A percentile compares a stretch with the other conserved stretches of the same genome.
These are phyloP conservation scores for Xylogone sp. DNA, from an alignment of 2,329 filamentous ascomycete species.

Conservation along the genomic window DNA sequence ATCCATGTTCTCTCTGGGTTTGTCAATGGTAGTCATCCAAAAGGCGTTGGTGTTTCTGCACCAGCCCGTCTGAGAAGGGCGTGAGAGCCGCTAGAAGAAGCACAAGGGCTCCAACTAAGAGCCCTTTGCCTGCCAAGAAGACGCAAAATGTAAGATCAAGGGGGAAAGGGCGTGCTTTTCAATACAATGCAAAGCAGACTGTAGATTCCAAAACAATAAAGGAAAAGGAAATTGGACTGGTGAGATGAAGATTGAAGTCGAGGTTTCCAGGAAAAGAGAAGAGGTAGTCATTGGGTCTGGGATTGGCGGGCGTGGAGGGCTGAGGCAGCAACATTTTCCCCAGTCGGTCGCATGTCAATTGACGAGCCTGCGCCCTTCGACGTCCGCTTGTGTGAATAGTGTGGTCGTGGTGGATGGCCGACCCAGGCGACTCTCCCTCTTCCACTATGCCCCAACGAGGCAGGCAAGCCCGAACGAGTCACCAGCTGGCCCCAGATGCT, in stretches of 20 bases:
- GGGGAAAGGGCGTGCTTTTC: background rate
- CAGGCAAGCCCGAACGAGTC: background rate
- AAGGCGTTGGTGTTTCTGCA: slow-evolving; percentile 18
- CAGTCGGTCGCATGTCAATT: slow-evolving; percentile 10
- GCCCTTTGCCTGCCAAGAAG: background rate
- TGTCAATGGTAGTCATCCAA: slow-evolving; percentile 36
- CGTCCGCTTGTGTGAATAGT: slow-evolving; percentile 11
- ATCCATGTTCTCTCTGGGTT: slow-evolving; percentile 3
- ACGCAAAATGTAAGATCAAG: background rate
- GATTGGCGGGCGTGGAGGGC: background rate
- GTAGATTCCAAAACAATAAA: too few relatives aligned
- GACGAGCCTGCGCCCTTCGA: slow-evolving; percentile 19
- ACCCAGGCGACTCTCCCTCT: background rate
- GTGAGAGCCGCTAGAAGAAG: background rate
- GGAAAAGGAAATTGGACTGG: background rate
- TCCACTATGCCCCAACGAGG: background rate
- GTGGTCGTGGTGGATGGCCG: background rate
- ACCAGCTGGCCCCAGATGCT: too few relatives aligned
- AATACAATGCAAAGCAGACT: background rate
- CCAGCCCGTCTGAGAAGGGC: background rate
- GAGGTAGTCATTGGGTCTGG: slow-evolving; percentile 1
- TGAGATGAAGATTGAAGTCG: background rate
- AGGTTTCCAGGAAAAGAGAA: background rate
- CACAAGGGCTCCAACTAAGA: background rate
- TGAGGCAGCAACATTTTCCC: background rate